Base-by-base conservation (phyloP, 805 yeast species). In the Barnettozyma vustinii region DNA sequence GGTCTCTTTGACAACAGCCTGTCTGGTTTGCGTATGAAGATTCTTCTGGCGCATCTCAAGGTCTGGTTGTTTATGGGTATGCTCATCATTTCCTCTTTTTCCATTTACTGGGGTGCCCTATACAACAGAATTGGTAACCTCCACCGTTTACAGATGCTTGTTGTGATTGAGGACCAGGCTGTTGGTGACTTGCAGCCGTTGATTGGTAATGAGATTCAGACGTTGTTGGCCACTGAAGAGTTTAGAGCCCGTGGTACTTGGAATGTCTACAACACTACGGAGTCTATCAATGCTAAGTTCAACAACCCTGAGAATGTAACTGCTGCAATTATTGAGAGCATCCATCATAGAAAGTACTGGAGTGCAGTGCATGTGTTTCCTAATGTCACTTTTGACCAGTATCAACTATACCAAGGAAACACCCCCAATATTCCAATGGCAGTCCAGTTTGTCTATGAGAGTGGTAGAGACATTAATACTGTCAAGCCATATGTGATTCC, bases 281-380 rank as follows among this genome's bases (percentile, higher is more conserved):
- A 60, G 3, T 53, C 58, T 18, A 66, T 68, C 45, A 50, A 52
- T 30, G 54, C 48, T 16, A 56, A 57, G 16, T 58, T 53, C 32
- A 54, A 57, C 7, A 43, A 50, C 18, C 45, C 56, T 13, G 43
- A 45, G 8, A 53, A 62, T 47, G 47, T 65, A 9, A 55, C 60
- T 32, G 70, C 69, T 4, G 75, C 76, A 53, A 60, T 82, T 19
- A 33, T 62, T 15, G 54, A 71, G 19, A 62, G 68, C 42, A 73
- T 85, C 4, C 79, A 76, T 56, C 75, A 74, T 46, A 78, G 81
- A 62, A 57, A 74, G 16, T 83, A 73, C 57, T 86, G 92, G 94
- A 74, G 77, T 21, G 76, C 84, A 0, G 66, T 83, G 33, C 76
- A 79, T 52, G 77, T 84, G 32, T 57, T 61, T 19, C 64, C 72